A percentile compares a stretch with the other conserved stretches of the same genome.
These are phyloP conservation scores for Cladorrhinum sp. DNA, from an alignment of 2,329 filamentous ascomycete genomes.

Conservation along the genomic window DNA sequence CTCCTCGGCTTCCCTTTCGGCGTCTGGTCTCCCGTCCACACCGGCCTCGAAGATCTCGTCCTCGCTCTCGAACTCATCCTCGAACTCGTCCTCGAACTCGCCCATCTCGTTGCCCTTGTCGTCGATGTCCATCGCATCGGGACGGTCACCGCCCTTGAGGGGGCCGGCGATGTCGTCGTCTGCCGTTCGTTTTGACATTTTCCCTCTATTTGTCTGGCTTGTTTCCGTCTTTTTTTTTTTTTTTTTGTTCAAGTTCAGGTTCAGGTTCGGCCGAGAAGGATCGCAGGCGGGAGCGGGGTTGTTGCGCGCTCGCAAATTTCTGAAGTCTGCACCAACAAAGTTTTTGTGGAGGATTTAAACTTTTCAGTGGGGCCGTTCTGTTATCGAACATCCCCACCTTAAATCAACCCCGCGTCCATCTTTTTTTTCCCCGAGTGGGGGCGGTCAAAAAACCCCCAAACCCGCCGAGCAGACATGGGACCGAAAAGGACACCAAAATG, in stretches of 20 bases:
- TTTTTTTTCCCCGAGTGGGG: not conserved
- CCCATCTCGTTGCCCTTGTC: conserved; percentile 57
- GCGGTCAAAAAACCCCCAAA: not conserved
- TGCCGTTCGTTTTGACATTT: conserved; percentile 60
- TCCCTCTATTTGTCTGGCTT: conserved; percentile 13
- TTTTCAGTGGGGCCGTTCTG: conserved; percentile 24
- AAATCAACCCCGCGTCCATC: not conserved
- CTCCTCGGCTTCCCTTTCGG: conserved; percentile 88
- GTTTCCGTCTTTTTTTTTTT: conserved; percentile 15
- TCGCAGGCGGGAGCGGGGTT: not conserved
- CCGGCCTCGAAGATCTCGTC: conserved; percentile 94
- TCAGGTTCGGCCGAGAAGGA: not conserved
- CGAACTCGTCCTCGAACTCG: conserved; percentile 94
- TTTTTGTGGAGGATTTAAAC: conserved; percentile 26
- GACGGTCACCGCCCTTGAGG: conserved; percentile 60
- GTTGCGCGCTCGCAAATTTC: conserved; percentile 18
- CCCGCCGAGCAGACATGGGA: too few relatives aligned
- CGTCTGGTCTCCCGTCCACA: conserved; percentile 87
- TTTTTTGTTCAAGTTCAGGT: not conserved
- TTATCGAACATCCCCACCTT: conserved; percentile 12
- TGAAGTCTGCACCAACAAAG: conserved; percentile 15
- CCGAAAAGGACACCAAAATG: not conserved
- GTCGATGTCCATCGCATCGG: conserved; percentile 65
- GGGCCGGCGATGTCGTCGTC: conserved; percentile 47
- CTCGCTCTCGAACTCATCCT: conserved; percentile 82